Conservation (phyloP, 371 early-diverging fungal species). For the Mucor mucedo region DNA sequence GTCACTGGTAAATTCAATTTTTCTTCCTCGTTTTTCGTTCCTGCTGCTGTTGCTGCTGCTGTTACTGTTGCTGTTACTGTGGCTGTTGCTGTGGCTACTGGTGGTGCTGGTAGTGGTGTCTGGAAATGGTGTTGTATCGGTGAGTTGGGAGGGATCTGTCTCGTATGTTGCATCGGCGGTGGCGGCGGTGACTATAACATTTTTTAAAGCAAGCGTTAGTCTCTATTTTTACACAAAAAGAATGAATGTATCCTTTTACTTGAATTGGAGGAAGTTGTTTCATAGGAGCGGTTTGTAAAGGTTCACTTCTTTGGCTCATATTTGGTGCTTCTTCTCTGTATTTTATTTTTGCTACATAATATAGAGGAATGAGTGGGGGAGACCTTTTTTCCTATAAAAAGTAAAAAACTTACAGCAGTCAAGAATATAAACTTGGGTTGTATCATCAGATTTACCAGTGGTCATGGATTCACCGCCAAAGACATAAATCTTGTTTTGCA, state of each 20-base stretch:
- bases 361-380: slow-evolving; percentile 4
- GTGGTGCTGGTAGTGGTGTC: too few relatives aligned
- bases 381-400: too few relatives aligned
- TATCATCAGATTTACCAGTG: slow-evolving; percentile 41
- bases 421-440: slow-evolving; percentile 53
- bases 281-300: slow-evolving; percentile 5
- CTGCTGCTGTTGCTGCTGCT: too few relatives aligned
- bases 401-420: slow-evolving; percentile 56
- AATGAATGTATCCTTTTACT: too few relatives aligned
- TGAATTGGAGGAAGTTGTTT: background rate
- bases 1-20: slow-evolving; percentile 4
- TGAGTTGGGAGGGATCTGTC: too few relatives aligned
- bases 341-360: slow-evolving; percentile 57
- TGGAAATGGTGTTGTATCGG: too few relatives aligned
- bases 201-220: too few relatives aligned
- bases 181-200: background rate
- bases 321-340: slow-evolving; percentile 25
- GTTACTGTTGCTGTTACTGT: too few relatives aligned
- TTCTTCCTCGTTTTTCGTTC: background rate
- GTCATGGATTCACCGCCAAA: slow-evolving; percentile 57
- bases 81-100: too few relatives aligned
- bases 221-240: too few relatives aligned
- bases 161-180: background rate
- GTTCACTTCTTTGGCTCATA: background rate
- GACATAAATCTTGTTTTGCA: slow-evolving; percentile 61